These are phyloP conservation scores for Nakazawaea molendinolei DNA, from an alignment of 805 yeast species.

Conservation along the genomic window DNA sequence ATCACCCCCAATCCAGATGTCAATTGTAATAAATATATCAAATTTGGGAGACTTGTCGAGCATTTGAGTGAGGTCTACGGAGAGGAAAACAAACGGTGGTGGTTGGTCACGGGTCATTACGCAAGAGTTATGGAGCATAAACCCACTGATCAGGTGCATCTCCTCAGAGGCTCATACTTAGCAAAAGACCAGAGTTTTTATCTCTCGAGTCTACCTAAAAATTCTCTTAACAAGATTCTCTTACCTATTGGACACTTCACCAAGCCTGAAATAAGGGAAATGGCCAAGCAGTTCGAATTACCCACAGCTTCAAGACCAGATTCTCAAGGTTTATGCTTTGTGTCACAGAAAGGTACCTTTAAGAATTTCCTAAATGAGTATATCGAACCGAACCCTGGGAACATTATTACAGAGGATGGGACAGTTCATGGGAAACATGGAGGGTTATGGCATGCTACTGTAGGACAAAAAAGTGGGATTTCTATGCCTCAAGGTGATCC, in stretches of 20 bases:
- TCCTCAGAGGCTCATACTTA: conserved; percentile 51
- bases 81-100: conserved; percentile 39
- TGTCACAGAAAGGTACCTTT: conserved; percentile 52
- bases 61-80: conserved; percentile 38
- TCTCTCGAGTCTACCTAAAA: conserved; percentile 55
- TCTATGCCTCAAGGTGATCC: conserved; percentile 90
- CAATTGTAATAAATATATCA: conserved; percentile 76
- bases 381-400: conserved; percentile 66
- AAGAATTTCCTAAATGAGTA: conserved; percentile 70
- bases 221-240: conserved; percentile 41
- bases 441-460: conserved; percentile 93
- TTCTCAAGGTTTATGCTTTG: conserved; percentile 94
- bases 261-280: conserved; percentile 66
- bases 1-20: conserved; percentile 94
- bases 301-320: conserved; percentile 78
- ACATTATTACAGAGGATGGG: conserved; percentile 72
- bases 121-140: conserved; percentile 41
- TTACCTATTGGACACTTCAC: conserved; percentile 78
- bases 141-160: conserved; percentile 29
- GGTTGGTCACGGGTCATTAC: conserved; percentile 90
- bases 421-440: conserved; percentile 71
- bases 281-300: conserved; percentile 51
- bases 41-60: conserved; percentile 74
- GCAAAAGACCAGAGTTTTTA: conserved; percentile 90
- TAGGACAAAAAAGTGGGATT: conserved; percentile 79